These are phyloP conservation scores for Gamsiella multidivaricata DNA, from an alignment of 192 early-diverging fungal species.

Conservation along the genomic window DNA sequence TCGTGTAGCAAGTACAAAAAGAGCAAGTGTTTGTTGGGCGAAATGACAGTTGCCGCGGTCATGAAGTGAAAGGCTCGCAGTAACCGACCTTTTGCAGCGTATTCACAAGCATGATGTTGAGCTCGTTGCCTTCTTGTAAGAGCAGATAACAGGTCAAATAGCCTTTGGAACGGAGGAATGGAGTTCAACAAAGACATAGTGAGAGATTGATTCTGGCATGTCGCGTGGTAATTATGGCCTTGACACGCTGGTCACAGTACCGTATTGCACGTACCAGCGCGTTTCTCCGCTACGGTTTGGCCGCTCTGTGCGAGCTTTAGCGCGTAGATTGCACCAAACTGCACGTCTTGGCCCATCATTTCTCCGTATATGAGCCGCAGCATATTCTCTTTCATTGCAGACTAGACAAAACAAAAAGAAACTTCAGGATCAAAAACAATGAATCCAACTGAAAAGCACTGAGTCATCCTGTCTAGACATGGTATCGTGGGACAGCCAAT, in stretches of 20 bases:
- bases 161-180: conserved; percentile 37
- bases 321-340: conserved; percentile 66
- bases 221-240: too few species aligned
- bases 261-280: conserved; percentile 49
- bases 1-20: not conserved
- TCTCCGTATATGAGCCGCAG: conserved; percentile 61
- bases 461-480: too few species aligned
- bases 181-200: not conserved
- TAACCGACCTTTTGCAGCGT: conserved; percentile 61
- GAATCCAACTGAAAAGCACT: not conserved
- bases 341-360: conserved; percentile 66
- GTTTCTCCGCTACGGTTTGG: conserved; percentile 58
- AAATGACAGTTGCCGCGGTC: too few species aligned
- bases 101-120: conserved; percentile 67
- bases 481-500: too few species aligned
- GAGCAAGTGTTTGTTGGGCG: not conserved
- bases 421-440: not conserved
- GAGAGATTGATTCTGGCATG: not conserved
- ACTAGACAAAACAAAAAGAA: conserved; percentile 18
- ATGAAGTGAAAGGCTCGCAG: not conserved
- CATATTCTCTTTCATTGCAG: conserved; percentile 64
- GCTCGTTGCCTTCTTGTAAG: conserved; percentile 58
- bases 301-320: conserved; percentile 66
- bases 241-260: too few species aligned
- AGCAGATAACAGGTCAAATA: conserved; percentile 63